Percentiles rank a stretch among this genome's conserved stretches.
Conservation (phyloP, 208 protist species). For the Lotmaria passim region DNA sequence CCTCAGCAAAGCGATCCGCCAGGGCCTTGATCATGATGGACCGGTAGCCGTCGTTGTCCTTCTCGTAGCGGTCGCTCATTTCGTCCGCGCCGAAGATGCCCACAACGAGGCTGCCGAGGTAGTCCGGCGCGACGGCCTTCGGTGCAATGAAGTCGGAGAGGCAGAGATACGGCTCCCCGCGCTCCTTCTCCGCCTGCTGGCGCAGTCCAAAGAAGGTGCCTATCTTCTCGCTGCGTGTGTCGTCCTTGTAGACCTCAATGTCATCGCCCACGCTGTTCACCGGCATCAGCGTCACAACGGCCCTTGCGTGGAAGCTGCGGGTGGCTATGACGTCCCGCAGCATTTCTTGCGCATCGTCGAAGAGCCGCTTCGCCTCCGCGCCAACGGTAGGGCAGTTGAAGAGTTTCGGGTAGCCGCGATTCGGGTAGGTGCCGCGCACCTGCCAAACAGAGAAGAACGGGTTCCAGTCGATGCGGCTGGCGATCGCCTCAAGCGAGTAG, state of each 20-base stretch:
- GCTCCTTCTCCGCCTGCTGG: slow-evolving; percentile 95
- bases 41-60: slow-evolving; percentile 93
- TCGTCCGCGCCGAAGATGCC: slow-evolving; percentile 90
- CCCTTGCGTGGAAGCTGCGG: slow-evolving; percentile 78
- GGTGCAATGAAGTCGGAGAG: slow-evolving; percentile 96
- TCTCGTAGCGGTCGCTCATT: slow-evolving; percentile 70
- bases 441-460: slow-evolving; percentile 95
- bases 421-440: slow-evolving; percentile 95
- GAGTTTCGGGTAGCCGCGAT: slow-evolving; percentile 96
- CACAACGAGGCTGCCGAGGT: slow-evolving; percentile 93
- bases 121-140: slow-evolving; percentile 84
- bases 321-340: slow-evolving; percentile 84
- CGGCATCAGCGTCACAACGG: slow-evolving; percentile 90
- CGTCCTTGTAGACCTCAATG: slow-evolving; percentile 91
- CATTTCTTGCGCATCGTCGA: slow-evolving; percentile 91
- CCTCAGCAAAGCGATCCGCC: slow-evolving; percentile 90
- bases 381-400: slow-evolving; percentile 96
- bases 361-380: slow-evolving; percentile 92
- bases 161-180: slow-evolving; percentile 88
- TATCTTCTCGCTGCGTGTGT: slow-evolving; percentile 40
- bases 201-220: slow-evolving; percentile 87
- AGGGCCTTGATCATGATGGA: slow-evolving; percentile 96
- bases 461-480: slow-evolving; percentile 97
- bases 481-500: slow-evolving; percentile 82
- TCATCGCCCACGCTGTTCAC: slow-evolving; percentile 94